A percentile compares a stretch with the other conserved stretches of the same genome.
Conservation (phyloP, 768 basidiomycete species). For the Botryobasidium botryosum region DNA sequence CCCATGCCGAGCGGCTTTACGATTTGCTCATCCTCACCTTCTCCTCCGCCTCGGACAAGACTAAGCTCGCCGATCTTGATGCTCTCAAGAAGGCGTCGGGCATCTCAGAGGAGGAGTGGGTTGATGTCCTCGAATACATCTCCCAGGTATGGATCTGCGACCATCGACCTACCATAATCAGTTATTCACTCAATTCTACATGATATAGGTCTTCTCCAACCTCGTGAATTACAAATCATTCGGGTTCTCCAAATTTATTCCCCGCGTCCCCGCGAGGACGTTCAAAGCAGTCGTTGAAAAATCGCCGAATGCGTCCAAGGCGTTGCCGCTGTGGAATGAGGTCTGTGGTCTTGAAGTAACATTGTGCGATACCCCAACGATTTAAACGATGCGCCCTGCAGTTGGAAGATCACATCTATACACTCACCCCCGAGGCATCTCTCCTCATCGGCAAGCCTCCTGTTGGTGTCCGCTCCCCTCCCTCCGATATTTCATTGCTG, state of each 20-base stretch:
- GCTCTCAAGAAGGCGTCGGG: slow-evolving; percentile 36
- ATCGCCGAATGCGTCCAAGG: slow-evolving; percentile 41
- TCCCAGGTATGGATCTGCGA: slow-evolving; percentile 36
- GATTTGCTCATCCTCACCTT: slow-evolving; percentile 16
- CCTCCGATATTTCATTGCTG: background rate
- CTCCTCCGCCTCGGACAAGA: background rate
- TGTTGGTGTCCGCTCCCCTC: background rate
- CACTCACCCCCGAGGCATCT: slow-evolving; percentile 40
- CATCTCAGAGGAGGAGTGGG: slow-evolving; percentile 44
- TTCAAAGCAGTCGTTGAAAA: slow-evolving; percentile 45
- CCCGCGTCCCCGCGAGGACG: slow-evolving; percentile 41
- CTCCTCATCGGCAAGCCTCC: slow-evolving; percentile 64
- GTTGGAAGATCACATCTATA: slow-evolving; percentile 64
- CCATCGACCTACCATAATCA: background rate
- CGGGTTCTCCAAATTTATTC: slow-evolving; percentile 74
- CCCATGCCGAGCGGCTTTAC: slow-evolving; percentile 30
- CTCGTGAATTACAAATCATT: slow-evolving; percentile 59
- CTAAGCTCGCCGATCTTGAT: slow-evolving; percentile 27
- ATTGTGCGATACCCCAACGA: background rate
- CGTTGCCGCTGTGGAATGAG: slow-evolving; percentile 43
- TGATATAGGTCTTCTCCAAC: slow-evolving; percentile 16
- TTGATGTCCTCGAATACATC: slow-evolving; percentile 52
- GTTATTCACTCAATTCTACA: background rate
- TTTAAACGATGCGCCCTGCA: slow-evolving; percentile 17
- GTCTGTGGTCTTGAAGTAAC: slow-evolving; percentile 23